Percentiles rank a stretch among this genome's conserved stretches.
These are phyloP conservation scores for Debaryomyces udenii DNA, from an alignment of 1,139 yeast species.

Conservation along the genomic window DNA sequence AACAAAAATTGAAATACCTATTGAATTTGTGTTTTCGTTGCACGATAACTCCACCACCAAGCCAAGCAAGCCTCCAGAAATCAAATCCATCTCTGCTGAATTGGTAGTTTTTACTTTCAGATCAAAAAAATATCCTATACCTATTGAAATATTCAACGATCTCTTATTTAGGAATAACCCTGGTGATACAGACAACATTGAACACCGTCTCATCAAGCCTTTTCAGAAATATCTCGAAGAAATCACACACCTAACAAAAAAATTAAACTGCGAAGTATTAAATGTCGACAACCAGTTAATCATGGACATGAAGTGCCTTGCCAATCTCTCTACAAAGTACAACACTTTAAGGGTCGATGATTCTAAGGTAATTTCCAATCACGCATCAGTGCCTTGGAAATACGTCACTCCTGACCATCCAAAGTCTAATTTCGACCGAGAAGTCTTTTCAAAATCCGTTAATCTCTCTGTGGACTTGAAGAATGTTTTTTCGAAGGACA, in stretches of 20 bases:
- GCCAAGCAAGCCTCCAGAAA: conserved; percentile 29
- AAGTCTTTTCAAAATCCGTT: conserved; percentile 24
- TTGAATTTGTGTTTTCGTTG: conserved; percentile 26
- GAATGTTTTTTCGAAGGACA: conserved; percentile 17
- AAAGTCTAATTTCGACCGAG: conserved; percentile 12
- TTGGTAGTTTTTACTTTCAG: conserved; percentile 35
- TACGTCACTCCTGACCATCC: conserved; percentile 7
- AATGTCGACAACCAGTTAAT: conserved; percentile 30
- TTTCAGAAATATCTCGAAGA: conserved; percentile 39
- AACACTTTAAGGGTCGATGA: conserved; percentile 24
- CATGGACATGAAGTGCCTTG: conserved; percentile 37
- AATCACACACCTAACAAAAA: conserved; percentile 29
- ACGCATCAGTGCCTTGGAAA: conserved; percentile 3
- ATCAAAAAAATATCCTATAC: conserved; percentile 38
- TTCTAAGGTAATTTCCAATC: conserved; percentile 13
- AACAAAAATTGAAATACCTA: conserved; percentile 28
- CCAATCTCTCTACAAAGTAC: conserved; percentile 34
- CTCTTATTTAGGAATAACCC: conserved; percentile 38
- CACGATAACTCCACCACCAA: conserved; percentile 22
- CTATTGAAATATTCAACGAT: conserved; percentile 39
- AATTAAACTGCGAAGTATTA: conserved; percentile 27
- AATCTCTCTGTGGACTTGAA: conserved; percentile 25
- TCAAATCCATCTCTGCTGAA: conserved; percentile 34
- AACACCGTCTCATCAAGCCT: conserved; percentile 31
- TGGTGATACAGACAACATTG: conserved; percentile 34